Conservation (phyloP, 2,329 filamentous ascomycete genomes). For the Claviceps pusilla region DNA sequence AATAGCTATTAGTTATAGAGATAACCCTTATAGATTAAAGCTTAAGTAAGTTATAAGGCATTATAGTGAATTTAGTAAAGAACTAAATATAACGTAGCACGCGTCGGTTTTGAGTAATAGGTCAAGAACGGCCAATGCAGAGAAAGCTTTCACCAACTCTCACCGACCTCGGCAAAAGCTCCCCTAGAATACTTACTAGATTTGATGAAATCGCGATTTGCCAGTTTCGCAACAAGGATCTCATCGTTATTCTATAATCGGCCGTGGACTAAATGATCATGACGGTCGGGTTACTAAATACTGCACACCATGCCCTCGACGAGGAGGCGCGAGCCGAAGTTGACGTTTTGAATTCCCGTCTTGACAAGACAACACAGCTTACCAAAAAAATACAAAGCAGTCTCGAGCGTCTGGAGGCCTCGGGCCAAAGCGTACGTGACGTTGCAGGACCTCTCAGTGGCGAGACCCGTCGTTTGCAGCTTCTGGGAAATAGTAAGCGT, state of each 20-base stretch:
- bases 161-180: neutral
- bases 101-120: no score
- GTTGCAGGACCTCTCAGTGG: conserved; percentile 85
- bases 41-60: no score
- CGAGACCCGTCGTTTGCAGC: conserved; percentile 79
- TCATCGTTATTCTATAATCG: neutral
- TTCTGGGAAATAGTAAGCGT: conserved; percentile 60
- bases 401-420: conserved; percentile 67
- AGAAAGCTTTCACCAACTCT: no score
- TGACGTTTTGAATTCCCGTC: conserved; percentile 53
- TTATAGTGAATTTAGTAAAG: no score
- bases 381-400: conserved; percentile 93
- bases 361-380: conserved; percentile 84
- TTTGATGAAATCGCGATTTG: neutral
- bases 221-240: neutral
- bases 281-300: conserved; percentile 34
- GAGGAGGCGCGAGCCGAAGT: conserved; percentile 56
- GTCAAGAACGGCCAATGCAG: no score
- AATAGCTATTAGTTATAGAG: no score
- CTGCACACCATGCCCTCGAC: conserved; percentile 37
- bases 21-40: no score
- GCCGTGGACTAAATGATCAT: conserved; percentile 18
- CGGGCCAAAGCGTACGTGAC: conserved; percentile 79
- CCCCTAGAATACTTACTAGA: neutral
- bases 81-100: no score